A percentile compares a stretch with the other conserved stretches of the same genome.
These are phyloP conservation scores for Pisolithus tinctorius DNA, from an alignment of 768 basidiomycete genomes.

Conservation along the genomic window DNA sequence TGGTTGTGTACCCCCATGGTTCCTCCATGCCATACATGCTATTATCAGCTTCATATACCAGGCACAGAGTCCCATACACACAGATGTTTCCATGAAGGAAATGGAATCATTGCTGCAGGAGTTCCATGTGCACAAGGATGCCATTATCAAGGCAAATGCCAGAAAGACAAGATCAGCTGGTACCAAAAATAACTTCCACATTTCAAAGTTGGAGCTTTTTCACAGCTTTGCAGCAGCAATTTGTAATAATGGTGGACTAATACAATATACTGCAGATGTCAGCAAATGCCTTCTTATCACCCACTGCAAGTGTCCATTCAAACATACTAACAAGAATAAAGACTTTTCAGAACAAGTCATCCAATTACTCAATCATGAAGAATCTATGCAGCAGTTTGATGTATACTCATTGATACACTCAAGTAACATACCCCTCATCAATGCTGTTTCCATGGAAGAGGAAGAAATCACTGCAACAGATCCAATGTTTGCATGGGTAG, in stretches of 20 bases:
- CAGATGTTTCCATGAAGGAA: not conserved
- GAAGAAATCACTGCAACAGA: no score
- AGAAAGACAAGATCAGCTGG: not conserved
- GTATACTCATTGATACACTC: constrained; percentile 13
- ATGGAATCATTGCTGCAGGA: not conserved
- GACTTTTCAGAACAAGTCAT: constrained; percentile 30
- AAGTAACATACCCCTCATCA: not conserved
- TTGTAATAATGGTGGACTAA: constrained; percentile 18
- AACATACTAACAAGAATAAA: constrained; percentile 19
- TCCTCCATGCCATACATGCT: not conserved
- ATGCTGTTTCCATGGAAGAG: not conserved
- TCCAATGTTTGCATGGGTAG: no score
- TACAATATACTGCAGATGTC: constrained; percentile 31
- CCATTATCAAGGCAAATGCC: not conserved
- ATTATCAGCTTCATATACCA: no score
- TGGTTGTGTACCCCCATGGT: not conserved
- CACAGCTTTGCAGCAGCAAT: constrained; percentile 8
- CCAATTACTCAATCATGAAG: constrained; percentile 23
- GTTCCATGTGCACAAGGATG: not conserved
- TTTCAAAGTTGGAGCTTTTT: not conserved
- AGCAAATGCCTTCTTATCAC: constrained; percentile 20
- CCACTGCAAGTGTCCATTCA: constrained; percentile 15
- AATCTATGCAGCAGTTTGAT: constrained; percentile 12
- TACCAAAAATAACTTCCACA: not conserved
- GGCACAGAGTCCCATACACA: no score